Base-by-base conservation (phyloP, 495 filamentous ascomycete genomes). In the Neurospora discreta region DNA sequence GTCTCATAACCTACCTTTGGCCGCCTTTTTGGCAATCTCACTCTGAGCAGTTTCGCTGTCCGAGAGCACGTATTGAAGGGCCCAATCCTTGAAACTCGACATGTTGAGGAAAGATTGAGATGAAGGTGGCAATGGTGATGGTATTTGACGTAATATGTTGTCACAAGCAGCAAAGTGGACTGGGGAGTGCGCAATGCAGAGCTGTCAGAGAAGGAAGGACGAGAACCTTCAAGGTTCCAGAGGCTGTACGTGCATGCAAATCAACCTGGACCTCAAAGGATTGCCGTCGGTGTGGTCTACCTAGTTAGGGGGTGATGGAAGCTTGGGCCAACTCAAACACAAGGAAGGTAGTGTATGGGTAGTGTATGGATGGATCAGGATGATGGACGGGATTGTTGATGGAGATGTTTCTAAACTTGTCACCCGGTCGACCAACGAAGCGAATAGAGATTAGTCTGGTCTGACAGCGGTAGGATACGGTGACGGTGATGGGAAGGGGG, bases 21-120 rank as follows among this genome's bases (percentile, higher is more conserved):
- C 84, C 0, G 83, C 84, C 68, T 83, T 80, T 69, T 80, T 75
- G 38, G 77, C 75, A 71, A 85, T 78, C 39, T 71, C 75, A 38
- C 71, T 72, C 65, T 78, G 79, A 39, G 74, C 73, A 9, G 77
- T 73, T 38, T 80, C 78, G 18, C 84, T 82, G 60, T 85, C 84
- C 5, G 81, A 74, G 71, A 85, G 83, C 70, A 85, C 84, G 76
- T 84, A 85, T 71, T 84, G 76, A 70, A 85, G 75, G 42, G 84
- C 84, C 75, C 81, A 82, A 67, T 84, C 80, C 69, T 82, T 82
- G 72, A 84, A 85, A 72, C 75, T 81, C 36, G 81, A 81, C 83
- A 84, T 84, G 70, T 68, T 78, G 44, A n/a, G n/a, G n/a, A 68
- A 43, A 38, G 7, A 60, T 72, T 36, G 68, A 18, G 68, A 39